phyloP scores from a whole-genome alignment of 371 early-diverging fungal genomes.

The Nematocida ausubeli region DNA sequence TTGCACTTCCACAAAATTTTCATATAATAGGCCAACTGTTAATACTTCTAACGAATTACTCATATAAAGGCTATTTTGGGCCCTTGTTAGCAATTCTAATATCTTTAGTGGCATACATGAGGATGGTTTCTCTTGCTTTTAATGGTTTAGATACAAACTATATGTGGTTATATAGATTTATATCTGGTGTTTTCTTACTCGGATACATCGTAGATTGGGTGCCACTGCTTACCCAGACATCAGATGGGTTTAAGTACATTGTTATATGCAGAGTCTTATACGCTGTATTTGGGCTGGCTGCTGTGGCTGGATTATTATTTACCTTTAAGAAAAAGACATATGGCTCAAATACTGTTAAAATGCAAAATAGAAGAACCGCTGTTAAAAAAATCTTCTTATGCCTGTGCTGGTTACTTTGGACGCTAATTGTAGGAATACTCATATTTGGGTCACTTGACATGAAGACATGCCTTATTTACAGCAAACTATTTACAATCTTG shows the following conservation, averaged over 20 bases:
- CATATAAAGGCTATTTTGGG: neutral
- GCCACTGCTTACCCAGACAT: neutral
- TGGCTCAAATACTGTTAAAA: neutral
- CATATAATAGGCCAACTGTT: neutral
- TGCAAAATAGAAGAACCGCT: neutral
- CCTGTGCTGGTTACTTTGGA: no score
- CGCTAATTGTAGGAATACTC: no score
- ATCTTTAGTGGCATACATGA: neutral
- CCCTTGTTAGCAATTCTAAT: neutral
- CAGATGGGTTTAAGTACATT: neutral
- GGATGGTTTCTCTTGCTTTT: neutral
- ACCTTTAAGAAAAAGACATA: neutral
- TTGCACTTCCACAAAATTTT: neutral
- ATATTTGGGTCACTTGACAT: no score
- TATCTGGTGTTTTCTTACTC: neutral
- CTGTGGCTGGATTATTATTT: neutral
- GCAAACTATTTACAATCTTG: no score
- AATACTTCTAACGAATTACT: neutral
- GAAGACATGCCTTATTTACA: no score
- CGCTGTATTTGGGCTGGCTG: neutral
- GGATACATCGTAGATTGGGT: neutral
- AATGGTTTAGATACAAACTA: neutral
- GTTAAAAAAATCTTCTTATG: no score
- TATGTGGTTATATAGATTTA: neutral
- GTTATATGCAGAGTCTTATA: neutral